Evolutionary conservation across 2,329 filamentous ascomycete genomes (phyloP).

Genomic region (Xylaria sp.): DNA sequence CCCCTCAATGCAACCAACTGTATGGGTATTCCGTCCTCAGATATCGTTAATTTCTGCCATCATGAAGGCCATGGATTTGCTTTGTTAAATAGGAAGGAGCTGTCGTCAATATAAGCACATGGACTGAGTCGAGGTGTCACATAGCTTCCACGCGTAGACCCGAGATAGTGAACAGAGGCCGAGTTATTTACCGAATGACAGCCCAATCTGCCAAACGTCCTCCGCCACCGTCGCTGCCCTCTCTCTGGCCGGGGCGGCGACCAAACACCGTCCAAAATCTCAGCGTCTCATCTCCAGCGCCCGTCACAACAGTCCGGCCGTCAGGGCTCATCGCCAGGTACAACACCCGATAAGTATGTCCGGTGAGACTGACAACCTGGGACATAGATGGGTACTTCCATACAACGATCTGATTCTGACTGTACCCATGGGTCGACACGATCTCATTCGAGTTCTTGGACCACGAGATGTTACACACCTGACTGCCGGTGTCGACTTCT

Average conservation of each 20-base stretch:
- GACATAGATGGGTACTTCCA: conserved; percentile 99
- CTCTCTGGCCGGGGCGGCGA: conserved; percentile 76
- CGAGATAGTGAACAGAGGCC: conserved; percentile 17
- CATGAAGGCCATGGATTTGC: conserved; percentile 21
- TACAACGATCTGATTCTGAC: conserved; percentile 97
- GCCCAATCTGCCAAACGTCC: conserved; percentile 80
- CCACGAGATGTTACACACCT: conserved; percentile 99
- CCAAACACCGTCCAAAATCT: conserved; percentile 98
- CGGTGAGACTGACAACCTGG: conserved; percentile 92
- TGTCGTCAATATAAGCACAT: conserved; percentile 38
- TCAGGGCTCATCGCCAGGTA: conserved; percentile 98
- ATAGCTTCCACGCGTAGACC: conserved; percentile 27
- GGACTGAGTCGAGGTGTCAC: conserved; percentile 30
- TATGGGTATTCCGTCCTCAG: conserved; percentile 36
- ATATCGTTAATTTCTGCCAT: conserved; percentile 35
- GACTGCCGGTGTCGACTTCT: conserved; percentile 94
- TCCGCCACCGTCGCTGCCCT: conserved; percentile 70
- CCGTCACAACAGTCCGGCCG: conserved; percentile 91
- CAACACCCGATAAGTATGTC: conserved; percentile 94
- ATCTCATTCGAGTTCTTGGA: conserved; percentile 98
- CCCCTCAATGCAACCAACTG: conserved; percentile 42
- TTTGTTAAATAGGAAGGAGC: conserved; percentile 19
- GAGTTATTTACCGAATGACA: conserved; percentile 72
- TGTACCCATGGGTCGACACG: conserved; percentile 96
- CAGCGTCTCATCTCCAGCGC: conserved; percentile 94